Conservation (phyloP, 768 basidiomycete genomes). For the Amanita subjunquillea region DNA sequence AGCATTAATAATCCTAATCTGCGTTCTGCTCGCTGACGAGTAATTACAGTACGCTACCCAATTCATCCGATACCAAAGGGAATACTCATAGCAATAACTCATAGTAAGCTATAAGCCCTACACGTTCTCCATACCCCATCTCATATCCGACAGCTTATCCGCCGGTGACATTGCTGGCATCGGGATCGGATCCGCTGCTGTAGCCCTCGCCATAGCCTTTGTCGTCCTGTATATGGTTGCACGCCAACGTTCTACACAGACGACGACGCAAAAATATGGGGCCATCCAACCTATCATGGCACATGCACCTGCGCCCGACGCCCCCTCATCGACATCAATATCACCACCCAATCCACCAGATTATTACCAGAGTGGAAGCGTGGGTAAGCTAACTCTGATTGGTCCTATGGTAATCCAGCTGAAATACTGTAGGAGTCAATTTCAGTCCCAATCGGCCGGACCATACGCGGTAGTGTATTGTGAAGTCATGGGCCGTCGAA, state of each 20-base stretch:
- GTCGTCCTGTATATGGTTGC: neutral
- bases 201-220: neutral
- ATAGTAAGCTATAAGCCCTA: neutral
- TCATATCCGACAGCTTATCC: neutral
- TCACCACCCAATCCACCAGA: too few relatives aligned
- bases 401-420: too few relatives aligned
- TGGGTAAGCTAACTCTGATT: too few relatives aligned
- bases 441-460: too few relatives aligned
- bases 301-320: neutral
- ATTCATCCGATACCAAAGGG: too few relatives aligned
- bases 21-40: neutral
- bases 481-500: too few relatives aligned
- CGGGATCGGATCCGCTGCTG: neutral
- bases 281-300: neutral
- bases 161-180: constrained; percentile 3
- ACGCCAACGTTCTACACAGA: neutral
- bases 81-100: neutral
- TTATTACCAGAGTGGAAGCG: too few relatives aligned
- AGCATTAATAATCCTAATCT: neutral
- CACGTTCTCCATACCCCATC: neutral
- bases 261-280: neutral
- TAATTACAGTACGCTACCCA: neutral
- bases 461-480: too few relatives aligned
- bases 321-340: neutral
- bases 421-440: too few relatives aligned